Percentiles rank a stretch among this genome's conserved stretches.
These are phyloP conservation scores for Fusarium camptoceras DNA, from an alignment of 2,329 filamentous ascomycete genomes.

Conservation along the genomic window DNA sequence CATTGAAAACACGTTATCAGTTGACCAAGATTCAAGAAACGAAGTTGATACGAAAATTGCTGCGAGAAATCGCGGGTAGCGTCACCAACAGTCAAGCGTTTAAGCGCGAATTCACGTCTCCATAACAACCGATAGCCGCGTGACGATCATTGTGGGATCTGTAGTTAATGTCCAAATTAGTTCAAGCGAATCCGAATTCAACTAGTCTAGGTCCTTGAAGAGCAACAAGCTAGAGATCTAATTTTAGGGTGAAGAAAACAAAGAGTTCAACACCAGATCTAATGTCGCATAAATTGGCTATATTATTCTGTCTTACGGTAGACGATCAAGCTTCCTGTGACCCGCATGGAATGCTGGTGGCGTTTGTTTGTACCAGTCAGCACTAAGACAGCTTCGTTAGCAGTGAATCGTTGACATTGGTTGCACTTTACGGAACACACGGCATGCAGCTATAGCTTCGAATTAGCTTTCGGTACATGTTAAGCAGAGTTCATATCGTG, in stretches of 20 bases:
- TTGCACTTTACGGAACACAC: background rate
- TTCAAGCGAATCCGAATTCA: background rate
- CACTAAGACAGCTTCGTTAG: slow-evolving; percentile 11
- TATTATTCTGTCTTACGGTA: background rate
- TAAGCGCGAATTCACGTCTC: background rate
- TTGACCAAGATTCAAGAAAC: background rate
- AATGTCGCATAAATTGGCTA: background rate
- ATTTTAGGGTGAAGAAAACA: background rate
- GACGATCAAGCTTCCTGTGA: background rate
- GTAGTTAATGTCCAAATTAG: background rate
- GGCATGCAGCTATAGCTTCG: slow-evolving; percentile 1
- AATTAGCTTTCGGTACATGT: slow-evolving; percentile 17
- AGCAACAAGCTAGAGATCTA: background rate
- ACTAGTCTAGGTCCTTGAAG: background rate
- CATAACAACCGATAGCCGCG: background rate
- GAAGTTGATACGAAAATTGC: background rate
- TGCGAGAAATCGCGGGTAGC: background rate
- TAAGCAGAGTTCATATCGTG: background rate
- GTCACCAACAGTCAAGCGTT: background rate
- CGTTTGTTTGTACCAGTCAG: slow-evolving; percentile 17
- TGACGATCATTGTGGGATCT: background rate
- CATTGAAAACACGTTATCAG: background rate
- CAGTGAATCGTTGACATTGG: background rate
- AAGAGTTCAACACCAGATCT: background rate
- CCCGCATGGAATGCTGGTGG: slow-evolving; percentile 5